phyloP scores from a whole-genome alignment of 345 rosid genomes.

The Salix suchowensis region DNA sequence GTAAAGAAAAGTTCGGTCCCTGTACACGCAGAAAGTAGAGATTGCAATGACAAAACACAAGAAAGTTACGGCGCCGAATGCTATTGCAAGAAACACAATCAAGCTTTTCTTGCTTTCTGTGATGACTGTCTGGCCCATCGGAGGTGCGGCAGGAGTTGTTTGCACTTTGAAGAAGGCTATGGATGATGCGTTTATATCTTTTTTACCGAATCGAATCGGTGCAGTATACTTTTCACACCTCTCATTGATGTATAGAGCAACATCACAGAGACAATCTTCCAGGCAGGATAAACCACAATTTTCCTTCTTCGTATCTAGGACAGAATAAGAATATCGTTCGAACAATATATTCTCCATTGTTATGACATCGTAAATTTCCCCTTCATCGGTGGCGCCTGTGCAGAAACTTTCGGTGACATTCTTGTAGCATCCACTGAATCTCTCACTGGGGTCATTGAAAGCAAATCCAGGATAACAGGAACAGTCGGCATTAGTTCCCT shows the following conservation, averaged over 20 bases:
- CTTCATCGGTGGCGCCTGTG: not conserved
- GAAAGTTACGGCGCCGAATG: constrained; percentile 5
- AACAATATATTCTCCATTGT: not conserved
- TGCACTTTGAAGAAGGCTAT: not conserved
- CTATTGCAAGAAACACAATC: constrained; percentile 1
- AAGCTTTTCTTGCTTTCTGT: not conserved
- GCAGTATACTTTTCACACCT: not conserved
- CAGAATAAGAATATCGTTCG: not conserved
- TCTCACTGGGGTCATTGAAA: not conserved
- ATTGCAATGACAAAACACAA: constrained; percentile 13
- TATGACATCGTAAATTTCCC: not conserved
- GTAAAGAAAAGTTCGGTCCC: constrained; percentile 8
- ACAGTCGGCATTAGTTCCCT: not conserved
- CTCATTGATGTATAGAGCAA: not conserved
- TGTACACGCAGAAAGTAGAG: constrained; percentile 14
- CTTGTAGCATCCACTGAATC: not conserved
- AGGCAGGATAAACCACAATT: constrained; percentile 3
- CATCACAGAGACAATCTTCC: constrained; percentile 6
- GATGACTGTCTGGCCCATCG: not conserved
- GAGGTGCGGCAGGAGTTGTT: not conserved
- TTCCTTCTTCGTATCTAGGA: not conserved
- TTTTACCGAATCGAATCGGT: constrained; percentile 1
- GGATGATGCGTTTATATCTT: not conserved
- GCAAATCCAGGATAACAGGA: constrained; percentile 11
- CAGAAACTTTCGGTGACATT: constrained; percentile 3